Evolutionary conservation across 129 eudicot genomes (phyloP), one percentile per base, ranked within the genome.

Genomic region (Flaveria brownii): DNA sequence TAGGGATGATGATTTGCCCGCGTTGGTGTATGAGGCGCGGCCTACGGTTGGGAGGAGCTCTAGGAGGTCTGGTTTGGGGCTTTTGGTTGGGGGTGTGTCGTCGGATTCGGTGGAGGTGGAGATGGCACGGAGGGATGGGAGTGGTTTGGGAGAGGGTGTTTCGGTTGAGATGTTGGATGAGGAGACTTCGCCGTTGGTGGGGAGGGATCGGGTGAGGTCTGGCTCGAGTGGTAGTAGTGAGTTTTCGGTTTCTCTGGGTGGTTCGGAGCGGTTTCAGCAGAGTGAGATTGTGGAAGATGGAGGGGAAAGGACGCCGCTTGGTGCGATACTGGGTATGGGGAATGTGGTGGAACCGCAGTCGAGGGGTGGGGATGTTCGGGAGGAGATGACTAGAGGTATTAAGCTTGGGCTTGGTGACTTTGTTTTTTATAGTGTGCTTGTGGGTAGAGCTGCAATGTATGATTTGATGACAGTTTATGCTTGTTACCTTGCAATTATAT

Each of bases 401-500:
- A 95, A 89, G 76, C 96, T 95, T 70, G 99, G 99, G 18, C 83
- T 95, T 23, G 99, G 99, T 46, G 99, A 95, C 78, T 95, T 95
- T 83, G 94, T 95, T 15, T 95, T 95, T 77, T 95, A 95, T 67
- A 91, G 99, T 64, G 97, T 95, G 72, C 93, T 95, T 73, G 99
- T 95, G 75, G 99, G 99, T 70, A 87, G 99, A 71, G 99, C 99
- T 47, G 99, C 99, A 20, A 91, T 95, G 99, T 95, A 91, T 87
- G 99, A 95, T 89, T 55, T 95, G n/a, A 89, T 95, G 99, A 95
- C 99, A 2, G 99, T 95, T 12, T 95, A 91, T 83, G 99, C 99
- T 49, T 95, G 99, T 85, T 95, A 95, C 81, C 97, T 95, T 71
- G 99, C 94, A 10, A 95, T 95, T 61, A 89, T 95, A 76, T 95